Evolutionary conservation across 1,139 yeast species (phyloP).

Genomic region (Candida anutae): DNA sequence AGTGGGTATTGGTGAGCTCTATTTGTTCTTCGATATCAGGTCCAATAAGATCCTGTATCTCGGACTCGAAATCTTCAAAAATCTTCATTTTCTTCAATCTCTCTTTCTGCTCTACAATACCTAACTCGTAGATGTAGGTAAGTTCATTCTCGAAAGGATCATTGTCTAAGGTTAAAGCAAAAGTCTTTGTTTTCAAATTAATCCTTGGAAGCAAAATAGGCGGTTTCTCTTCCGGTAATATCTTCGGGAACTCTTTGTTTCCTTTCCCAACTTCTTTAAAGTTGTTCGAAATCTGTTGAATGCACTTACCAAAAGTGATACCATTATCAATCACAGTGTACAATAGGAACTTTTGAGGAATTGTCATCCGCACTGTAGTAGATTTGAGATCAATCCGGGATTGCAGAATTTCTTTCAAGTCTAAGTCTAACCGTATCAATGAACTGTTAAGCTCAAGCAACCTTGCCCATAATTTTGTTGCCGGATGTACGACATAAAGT

Average conservation of each 20-base stretch:
- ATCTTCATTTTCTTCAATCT: conserved; percentile 21
- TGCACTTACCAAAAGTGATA: conserved; percentile 53
- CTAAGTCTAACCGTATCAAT: conserved; percentile 13
- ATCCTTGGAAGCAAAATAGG: conserved; percentile 26
- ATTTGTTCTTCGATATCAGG: conserved; percentile 9
- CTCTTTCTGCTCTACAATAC: conserved; percentile 28
- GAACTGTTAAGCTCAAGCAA: conserved; percentile 34
- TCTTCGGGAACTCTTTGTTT: conserved; percentile 27
- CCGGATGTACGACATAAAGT: conserved; percentile 49
- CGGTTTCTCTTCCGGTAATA: conserved; percentile 25
- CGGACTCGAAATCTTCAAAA: conserved; percentile 19
- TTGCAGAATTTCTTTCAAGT: conserved; percentile 1
- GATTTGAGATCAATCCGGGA: conserved; percentile 12
- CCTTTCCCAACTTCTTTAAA: conserved; percentile 34
- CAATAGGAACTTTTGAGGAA: conserved; percentile 59
- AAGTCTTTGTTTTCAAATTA: conserved; percentile 20
- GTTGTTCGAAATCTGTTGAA: conserved; percentile 47
- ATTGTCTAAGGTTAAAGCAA: conserved; percentile 32
- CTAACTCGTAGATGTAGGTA: conserved; percentile 30
- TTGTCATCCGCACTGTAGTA: conserved; percentile 24
- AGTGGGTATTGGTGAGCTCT: conserved; percentile 5
- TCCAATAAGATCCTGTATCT: conserved; percentile 8
- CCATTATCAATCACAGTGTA: conserved; percentile 61
- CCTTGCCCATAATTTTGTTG: conserved; percentile 39
- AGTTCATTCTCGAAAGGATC: conserved; percentile 40